phyloP scores from a whole-genome alignment of 2,329 filamentous ascomycete genomes.

The Cytospora mali region DNA sequence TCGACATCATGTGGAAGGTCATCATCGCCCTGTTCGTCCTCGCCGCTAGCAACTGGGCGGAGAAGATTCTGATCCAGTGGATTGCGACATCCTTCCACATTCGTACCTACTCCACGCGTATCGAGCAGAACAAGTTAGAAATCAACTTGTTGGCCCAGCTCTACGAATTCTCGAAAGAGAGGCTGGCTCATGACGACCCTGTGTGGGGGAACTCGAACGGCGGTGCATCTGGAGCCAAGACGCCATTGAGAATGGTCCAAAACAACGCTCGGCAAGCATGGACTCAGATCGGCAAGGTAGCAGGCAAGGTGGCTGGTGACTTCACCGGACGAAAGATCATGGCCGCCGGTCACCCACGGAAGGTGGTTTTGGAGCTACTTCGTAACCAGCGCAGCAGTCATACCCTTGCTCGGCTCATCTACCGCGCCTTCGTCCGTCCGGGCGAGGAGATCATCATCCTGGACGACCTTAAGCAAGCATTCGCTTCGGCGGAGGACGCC shows the following conservation, averaged over 20 bases:
- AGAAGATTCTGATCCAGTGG: slow-evolving; percentile 93
- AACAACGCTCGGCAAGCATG: slow-evolving; percentile 75
- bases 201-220: slow-evolving; percentile 47
- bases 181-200: slow-evolving; percentile 57
- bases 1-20: slow-evolving; percentile 79
- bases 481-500: slow-evolving; percentile 81
- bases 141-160: slow-evolving; percentile 63
- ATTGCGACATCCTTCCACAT: slow-evolving; percentile 93
- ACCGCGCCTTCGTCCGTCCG: slow-evolving; percentile 78
- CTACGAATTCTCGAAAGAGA: slow-evolving; percentile 75
- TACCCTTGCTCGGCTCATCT: slow-evolving; percentile 82
- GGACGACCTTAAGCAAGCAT: slow-evolving; percentile 78
- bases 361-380: slow-evolving; percentile 80
- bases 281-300: slow-evolving; percentile 81
- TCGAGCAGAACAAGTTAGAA: slow-evolving; percentile 90
- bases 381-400: slow-evolving; percentile 74
- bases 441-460: slow-evolving; percentile 75
- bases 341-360: slow-evolving; percentile 75
- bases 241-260: slow-evolving; percentile 73
- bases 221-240: slow-evolving; percentile 62
- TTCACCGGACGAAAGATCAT: slow-evolving; percentile 75
- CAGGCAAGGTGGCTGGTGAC: slow-evolving; percentile 84
- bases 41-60: slow-evolving; percentile 76
- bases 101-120: slow-evolving; percentile 86
- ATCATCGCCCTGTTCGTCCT: slow-evolving; percentile 84